phyloP scores from a whole-genome alignment of 768 basidiomycete genomes.

The Cyclocybe aegerita region DNA sequence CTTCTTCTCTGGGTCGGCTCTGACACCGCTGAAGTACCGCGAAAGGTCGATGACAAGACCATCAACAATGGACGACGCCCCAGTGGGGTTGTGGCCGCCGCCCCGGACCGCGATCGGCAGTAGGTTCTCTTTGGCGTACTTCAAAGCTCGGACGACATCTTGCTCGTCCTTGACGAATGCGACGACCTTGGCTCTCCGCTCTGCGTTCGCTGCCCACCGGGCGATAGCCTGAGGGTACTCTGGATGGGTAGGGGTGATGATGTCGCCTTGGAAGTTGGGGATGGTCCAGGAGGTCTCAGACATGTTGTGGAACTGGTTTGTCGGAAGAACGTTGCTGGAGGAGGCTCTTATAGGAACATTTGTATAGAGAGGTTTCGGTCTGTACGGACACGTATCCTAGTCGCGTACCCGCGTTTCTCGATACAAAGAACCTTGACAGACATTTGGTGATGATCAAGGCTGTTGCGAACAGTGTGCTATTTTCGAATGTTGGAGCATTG shows the following conservation, averaged over 20 bases:
- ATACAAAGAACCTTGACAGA: too few relatives aligned
- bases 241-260: constrained; percentile 32
- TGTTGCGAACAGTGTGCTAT: too few relatives aligned
- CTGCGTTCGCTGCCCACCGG: constrained; percentile 42
- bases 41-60: constrained; percentile 51
- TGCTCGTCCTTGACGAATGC: constrained; percentile 37
- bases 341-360: too few relatives aligned
- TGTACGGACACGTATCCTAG: too few relatives aligned
- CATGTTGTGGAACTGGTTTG: too few relatives aligned
- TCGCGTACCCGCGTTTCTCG: too few relatives aligned
- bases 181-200: constrained; percentile 36
- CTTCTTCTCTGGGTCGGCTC: constrained; percentile 33
- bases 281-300: too few relatives aligned
- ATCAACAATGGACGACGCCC: constrained; percentile 40
- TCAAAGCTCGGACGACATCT: constrained; percentile 35
- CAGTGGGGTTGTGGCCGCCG: constrained; percentile 44
- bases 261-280: constrained; percentile 37
- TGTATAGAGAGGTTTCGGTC: too few relatives aligned
- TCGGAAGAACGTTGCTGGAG: too few relatives aligned
- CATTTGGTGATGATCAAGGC: too few relatives aligned
- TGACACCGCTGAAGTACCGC: constrained; percentile 32
- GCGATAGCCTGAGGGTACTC: constrained; percentile 35
- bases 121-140: constrained; percentile 28
- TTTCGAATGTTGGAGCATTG: too few relatives aligned
- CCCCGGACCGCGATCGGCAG: constrained; percentile 41